Conservation (phyloP, 805 yeast genomes). For the Pichia occidentalis region DNA sequence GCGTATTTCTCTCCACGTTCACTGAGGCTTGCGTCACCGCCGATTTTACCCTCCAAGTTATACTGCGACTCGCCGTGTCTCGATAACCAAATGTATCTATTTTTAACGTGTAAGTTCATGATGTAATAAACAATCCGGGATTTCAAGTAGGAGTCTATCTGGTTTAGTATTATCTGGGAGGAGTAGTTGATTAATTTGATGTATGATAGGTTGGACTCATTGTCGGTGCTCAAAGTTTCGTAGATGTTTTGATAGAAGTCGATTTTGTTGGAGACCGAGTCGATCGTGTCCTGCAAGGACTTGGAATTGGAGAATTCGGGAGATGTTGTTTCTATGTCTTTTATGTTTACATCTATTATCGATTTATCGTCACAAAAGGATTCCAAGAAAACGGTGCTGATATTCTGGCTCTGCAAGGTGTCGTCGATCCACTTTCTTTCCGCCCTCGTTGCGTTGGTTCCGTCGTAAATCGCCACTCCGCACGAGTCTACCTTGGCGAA, state of each 20-base stretch:
- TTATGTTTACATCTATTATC: slow-evolving; percentile 58
- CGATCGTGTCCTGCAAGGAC: slow-evolving; percentile 64
- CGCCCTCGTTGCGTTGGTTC: slow-evolving; percentile 76
- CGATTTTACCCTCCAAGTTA: slow-evolving; percentile 89
- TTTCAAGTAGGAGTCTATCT: slow-evolving; percentile 82
- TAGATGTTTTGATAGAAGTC: slow-evolving; percentile 66
- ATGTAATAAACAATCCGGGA: slow-evolving; percentile 91
- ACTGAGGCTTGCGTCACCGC: slow-evolving; percentile 86
- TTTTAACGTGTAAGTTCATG: slow-evolving; percentile 91
- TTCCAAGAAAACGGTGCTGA: slow-evolving; percentile 90
- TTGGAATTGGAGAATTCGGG: slow-evolving; percentile 65
- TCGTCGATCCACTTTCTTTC: slow-evolving; percentile 59
- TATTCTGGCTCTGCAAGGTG: slow-evolving; percentile 50
- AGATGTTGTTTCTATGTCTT: slow-evolving; percentile 69
- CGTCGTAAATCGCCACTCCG: slow-evolving; percentile 89
- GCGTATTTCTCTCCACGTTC: slow-evolving; percentile 84
- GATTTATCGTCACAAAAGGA: slow-evolving; percentile 84
- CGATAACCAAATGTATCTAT: slow-evolving; percentile 87
- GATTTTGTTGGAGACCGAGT: slow-evolving; percentile 70
- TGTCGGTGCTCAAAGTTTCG: slow-evolving; percentile 59
- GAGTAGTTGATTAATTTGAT: slow-evolving; percentile 84
- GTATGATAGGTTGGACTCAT: slow-evolving; percentile 66
- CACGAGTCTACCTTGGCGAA: slow-evolving; percentile 64
- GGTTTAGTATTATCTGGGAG: slow-evolving; percentile 80
- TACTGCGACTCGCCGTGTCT: slow-evolving; percentile 94